Conservation (phyloP, 345 rosid genomes). For the Pelargonium nanum region DNA sequence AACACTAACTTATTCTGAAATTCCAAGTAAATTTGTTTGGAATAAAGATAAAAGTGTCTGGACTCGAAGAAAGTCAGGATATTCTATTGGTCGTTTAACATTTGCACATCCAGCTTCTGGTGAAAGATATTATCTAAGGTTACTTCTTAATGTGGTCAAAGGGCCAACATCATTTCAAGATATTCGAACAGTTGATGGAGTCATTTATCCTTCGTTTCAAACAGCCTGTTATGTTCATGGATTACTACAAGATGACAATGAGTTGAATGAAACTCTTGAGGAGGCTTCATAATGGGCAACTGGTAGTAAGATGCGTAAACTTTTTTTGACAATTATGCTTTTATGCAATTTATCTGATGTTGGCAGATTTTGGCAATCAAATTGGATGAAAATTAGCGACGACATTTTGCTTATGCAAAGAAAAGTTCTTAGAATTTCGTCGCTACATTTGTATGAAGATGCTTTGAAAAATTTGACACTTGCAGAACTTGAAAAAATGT, state of each 20-base stretch:
- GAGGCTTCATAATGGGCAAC: neutral
- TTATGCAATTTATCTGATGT: neutral
- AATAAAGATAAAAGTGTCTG: neutral
- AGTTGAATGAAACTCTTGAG: neutral
- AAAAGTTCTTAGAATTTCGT: neutral
- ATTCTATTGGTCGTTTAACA: neutral
- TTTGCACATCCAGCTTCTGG: neutral
- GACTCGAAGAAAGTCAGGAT: neutral
- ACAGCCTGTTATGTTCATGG: neutral
- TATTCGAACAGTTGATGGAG: neutral
- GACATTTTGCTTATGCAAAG: neutral
- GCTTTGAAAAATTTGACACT: neutral
- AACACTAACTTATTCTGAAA: neutral
- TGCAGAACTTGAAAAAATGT: neutral
- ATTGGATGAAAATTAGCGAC: neutral
- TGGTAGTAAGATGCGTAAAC: neutral
- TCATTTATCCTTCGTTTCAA: neutral
- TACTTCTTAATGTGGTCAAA: neutral
- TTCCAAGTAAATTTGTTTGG: neutral
- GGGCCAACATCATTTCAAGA: neutral
- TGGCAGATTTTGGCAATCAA: neutral
- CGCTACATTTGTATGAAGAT: neutral
- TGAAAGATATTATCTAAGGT: neutral
- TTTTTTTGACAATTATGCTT: neutral
- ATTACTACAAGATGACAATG: neutral